These are phyloP conservation scores for Ophiostoma populinum DNA, from an alignment of 2,329 filamentous ascomycete genomes.

Conservation along the genomic window DNA sequence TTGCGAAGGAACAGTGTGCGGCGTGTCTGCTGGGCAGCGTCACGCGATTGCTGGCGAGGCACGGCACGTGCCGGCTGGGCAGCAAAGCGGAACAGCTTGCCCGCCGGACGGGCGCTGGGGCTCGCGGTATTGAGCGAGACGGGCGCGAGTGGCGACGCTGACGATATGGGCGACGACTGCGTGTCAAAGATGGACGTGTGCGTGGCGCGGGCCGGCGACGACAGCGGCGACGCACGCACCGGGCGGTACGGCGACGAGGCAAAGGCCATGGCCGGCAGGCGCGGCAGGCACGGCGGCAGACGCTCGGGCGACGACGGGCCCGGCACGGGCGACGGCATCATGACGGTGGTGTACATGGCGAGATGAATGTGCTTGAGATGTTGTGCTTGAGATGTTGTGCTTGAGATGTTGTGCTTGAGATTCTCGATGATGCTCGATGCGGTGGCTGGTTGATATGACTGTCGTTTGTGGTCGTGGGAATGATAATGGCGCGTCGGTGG, in stretches of 20 bases:
- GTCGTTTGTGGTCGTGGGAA: too few species aligned
- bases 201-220: conserved; percentile 38
- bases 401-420: too few species aligned
- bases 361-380: too few species aligned
- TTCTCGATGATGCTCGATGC: too few species aligned
- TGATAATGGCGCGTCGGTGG: too few species aligned
- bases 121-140: too few species aligned
- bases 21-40: conserved; percentile 46
- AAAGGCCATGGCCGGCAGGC: conserved; percentile 13
- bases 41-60: conserved; percentile 40
- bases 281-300: conserved; percentile 23
- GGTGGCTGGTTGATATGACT: too few species aligned
- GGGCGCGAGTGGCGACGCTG: too few species aligned
- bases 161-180: conserved; percentile 26
- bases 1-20: conserved; percentile 53
- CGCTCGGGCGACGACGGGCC: conserved; percentile 19
- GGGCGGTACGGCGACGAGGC: conserved; percentile 24
- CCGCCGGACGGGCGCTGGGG: too few species aligned
- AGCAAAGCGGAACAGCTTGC: conserved; percentile 31
- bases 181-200: conserved; percentile 16
- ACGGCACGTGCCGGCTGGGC: conserved; percentile 39
- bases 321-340: conserved; percentile 6
- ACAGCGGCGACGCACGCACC: conserved; percentile 35
- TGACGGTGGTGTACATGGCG: conserved; percentile 9
- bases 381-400: too few species aligned